Evolutionary conservation across 768 basidiomycete genomes (phyloP), one percentile per base, ranked within the genome.

Genomic region (Thelephora aurantiotincta): DNA sequence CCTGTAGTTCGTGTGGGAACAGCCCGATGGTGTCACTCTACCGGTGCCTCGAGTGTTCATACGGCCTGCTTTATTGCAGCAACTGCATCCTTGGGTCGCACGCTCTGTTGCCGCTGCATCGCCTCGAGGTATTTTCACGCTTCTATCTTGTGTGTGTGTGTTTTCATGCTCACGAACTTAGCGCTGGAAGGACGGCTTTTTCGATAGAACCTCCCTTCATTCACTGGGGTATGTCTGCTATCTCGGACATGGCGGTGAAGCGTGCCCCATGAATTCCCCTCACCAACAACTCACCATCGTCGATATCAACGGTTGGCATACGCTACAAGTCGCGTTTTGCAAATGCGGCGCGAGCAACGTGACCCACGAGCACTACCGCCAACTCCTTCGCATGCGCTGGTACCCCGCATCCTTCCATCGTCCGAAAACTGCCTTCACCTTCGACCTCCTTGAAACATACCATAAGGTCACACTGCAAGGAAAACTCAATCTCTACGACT

Each of bases 391-490:
- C 26, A 33, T 50, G 0, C 49, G 57, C 0, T 50, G 58, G 20
- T 71, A 54, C 36, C 67, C 67, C 0, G 60, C 64, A 0, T 67
- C 65, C 0, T 36, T 47, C 1, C 16, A 23, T 0, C 49, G 57
- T 11, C 67, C 68, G 0, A 37, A 51, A 11, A 60, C 64, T 0
- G 64, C 57, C 0, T 56, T n/a, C n/a, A n/a, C n/a, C n/a, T n/a
- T n/a, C n/a, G n/a, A n/a, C n/a, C n/a, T n/a, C n/a, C n/a, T n/a
- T 60, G 1, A 68, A 63, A 0, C 63, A n/a, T 48, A 33, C 16
- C 48, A 48, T 30, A 11, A 22, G 33, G n/a, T 33, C 12, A 48
- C 37, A 3, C 30, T 51, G 7, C 48, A 51, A 50, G 47, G 47
- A 13, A 51, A 51, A 35, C 37, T 26, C 3, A 26, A 18, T 11